A percentile compares a stretch with the other conserved stretches of the same genome.
Evolutionary conservation across 352 stramenopile genomes (phyloP).

Genomic region (Pythium angustatum): DNA sequence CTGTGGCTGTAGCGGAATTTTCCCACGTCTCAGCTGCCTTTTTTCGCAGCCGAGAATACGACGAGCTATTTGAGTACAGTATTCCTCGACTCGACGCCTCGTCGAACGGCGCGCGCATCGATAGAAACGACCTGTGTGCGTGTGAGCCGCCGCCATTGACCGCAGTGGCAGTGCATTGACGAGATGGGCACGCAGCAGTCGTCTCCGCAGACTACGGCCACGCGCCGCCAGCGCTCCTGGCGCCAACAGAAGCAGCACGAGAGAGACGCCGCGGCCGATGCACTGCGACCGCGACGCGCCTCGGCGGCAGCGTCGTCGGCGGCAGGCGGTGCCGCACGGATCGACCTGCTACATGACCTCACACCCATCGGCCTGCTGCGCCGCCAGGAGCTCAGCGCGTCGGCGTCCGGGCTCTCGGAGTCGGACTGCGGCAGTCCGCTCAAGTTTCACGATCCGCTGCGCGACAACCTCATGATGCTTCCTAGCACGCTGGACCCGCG

Average conservation of each 20-base stretch:
- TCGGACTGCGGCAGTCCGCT: conserved; percentile 15
- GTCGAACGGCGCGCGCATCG: too few relatives aligned
- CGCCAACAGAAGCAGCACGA: not conserved
- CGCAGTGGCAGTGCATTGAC: not conserved
- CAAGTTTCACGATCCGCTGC: conserved; percentile 31
- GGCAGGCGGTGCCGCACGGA: not conserved
- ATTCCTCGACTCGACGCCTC: too few relatives aligned
- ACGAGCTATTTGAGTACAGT: too few relatives aligned
- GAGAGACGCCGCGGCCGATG: conserved; percentile 4
- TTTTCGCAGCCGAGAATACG: conserved; percentile 4
- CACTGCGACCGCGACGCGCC: conserved; percentile 2
- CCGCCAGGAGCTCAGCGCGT: conserved; percentile 25
- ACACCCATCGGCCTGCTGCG: conserved; percentile 17
- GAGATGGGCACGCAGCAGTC: conserved; percentile 32
- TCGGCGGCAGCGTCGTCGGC: too few relatives aligned
- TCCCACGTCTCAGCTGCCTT: conserved; percentile 11
- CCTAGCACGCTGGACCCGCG: conserved; percentile 54
- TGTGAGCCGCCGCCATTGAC: not conserved
- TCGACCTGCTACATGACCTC: conserved; percentile 18
- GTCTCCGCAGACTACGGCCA: not conserved
- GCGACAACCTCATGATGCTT: conserved; percentile 51
- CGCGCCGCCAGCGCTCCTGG: conserved; percentile 15
- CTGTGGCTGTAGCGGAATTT: conserved; percentile 4
- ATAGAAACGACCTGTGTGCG: conserved; percentile 5
- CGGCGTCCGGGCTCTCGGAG: conserved; percentile 8